Percentiles rank a stretch among this genome's conserved stretches.
phyloP scores from a whole-genome alignment of 2,329 filamentous ascomycete genomes.

The Zelopaecilomyces penicillatus region DNA sequence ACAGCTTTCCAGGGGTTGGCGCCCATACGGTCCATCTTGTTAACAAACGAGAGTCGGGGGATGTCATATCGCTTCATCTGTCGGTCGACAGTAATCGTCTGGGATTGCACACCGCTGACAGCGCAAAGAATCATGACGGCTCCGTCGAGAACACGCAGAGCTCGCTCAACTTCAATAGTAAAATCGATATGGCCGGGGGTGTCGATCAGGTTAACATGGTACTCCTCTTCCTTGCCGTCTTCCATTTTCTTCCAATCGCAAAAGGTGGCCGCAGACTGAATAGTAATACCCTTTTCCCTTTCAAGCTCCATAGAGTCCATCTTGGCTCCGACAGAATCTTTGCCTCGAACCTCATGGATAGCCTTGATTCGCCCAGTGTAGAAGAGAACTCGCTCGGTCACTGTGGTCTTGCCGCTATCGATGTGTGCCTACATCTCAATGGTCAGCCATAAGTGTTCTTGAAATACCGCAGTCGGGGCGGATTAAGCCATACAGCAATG shows the following conservation, averaged over 20 bases:
- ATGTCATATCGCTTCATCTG: constrained; percentile 99
- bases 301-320: constrained; percentile 99
- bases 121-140: constrained; percentile 98
- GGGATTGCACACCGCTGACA: constrained; percentile 92
- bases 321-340: constrained; percentile 92
- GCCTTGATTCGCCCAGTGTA: constrained; percentile 95
- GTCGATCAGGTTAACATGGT: constrained; percentile 97
- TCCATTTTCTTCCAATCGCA: constrained; percentile 92
- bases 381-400: constrained; percentile 92
- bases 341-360: constrained; percentile 93
- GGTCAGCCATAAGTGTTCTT: background rate
- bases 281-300: constrained; percentile 96
- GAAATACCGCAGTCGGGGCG: background rate
- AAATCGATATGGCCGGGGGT: constrained; percentile 99
- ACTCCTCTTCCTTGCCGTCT: constrained; percentile 76
- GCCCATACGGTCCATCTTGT: constrained; percentile 99
- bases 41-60: constrained; percentile 90
- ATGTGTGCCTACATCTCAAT: constrained; percentile 67
- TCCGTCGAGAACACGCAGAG: constrained; percentile 86
- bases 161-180: constrained; percentile 96
- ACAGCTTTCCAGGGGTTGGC: constrained; percentile 97
- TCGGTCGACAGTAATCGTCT: constrained; percentile 95
- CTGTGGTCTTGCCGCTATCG: constrained; percentile 96
- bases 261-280: constrained; percentile 95
- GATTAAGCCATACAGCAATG: constrained; percentile 61